phyloP scores from a whole-genome alignment of 306 rosid species.

The Astragalus membranaceus region DNA sequence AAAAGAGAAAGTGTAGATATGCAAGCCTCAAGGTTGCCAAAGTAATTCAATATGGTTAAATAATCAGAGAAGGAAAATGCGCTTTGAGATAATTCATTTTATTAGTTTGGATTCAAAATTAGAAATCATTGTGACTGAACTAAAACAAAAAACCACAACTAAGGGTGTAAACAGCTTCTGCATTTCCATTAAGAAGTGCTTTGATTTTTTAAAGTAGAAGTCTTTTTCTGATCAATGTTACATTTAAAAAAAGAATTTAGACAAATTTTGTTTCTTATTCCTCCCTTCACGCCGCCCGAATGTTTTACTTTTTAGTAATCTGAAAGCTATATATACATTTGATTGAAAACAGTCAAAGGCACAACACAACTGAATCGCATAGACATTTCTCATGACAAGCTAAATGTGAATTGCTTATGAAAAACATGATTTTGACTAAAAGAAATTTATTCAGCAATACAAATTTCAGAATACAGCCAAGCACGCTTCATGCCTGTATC shows the following conservation, averaged over 20 bases:
- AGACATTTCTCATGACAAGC: slow-evolving; percentile 8
- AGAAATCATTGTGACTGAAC: not conserved
- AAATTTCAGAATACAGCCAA: slow-evolving; percentile 4
- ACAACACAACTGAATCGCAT: not conserved
- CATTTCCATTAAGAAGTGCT: not conserved
- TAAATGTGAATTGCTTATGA: not conserved
- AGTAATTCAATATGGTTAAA: not conserved
- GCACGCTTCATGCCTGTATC: not conserved
- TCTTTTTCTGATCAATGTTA: not conserved
- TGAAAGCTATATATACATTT: not conserved
- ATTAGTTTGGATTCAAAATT: not conserved
- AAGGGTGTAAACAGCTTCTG: not conserved
- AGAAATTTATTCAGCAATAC: not conserved
- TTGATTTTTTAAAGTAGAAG: not conserved
- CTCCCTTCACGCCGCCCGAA: not conserved
- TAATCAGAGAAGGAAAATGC: not conserved
- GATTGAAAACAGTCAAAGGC: not conserved
- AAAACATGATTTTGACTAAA: slow-evolving; percentile 1
- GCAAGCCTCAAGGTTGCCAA: not conserved
- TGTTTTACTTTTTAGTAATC: not conserved
- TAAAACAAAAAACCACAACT: not conserved
- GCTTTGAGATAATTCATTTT: not conserved
- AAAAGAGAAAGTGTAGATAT: not conserved
- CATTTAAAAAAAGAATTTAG: not conserved
- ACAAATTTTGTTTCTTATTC: not conserved